Percentiles rank a stretch among this genome's conserved stretches.
Conservation (phyloP, 176 grass and related monocot genomes). For the Triticum monococcum region DNA sequence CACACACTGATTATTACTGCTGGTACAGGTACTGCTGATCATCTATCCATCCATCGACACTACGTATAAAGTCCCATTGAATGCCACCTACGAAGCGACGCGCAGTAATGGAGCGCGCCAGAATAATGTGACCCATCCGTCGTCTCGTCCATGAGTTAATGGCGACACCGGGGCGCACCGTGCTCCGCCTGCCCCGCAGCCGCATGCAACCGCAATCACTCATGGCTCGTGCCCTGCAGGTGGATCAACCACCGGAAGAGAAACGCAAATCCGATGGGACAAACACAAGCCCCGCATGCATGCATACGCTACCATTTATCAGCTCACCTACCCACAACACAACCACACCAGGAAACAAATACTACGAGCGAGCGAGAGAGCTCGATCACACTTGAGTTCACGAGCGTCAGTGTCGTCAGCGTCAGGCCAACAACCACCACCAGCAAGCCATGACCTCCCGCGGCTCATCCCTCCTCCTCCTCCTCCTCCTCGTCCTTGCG, state of each 20-base stretch:
- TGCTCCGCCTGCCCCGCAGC: background rate
- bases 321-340: background rate
- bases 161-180: background rate
- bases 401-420: background rate
- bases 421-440: background rate
- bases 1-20: too few species aligned
- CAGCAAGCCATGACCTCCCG: background rate
- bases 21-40: background rate
- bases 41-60: background rate
- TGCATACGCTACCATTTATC: background rate
- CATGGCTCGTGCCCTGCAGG: background rate
- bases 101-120: background rate
- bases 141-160: background rate
- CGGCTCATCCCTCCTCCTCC: background rate
- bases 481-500: background rate
- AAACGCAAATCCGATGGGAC: background rate
- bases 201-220: background rate
- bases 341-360: background rate
- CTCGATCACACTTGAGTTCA: background rate
- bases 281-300: background rate
- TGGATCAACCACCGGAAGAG: background rate
- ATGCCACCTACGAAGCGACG: background rate
- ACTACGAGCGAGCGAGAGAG: background rate
- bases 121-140: constrained; percentile 13
- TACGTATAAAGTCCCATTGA: background rate